These are phyloP conservation scores for apple (Malus domestica) DNA, from an alignment of 306 rosid species.

Conservation along the genomic window ASM211411v1 NC_041798.1:27080001-27080500, in stretches of 20 bases:
- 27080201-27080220: background rate
- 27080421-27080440: background rate
- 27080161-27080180: too few species aligned
- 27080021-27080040: too few species aligned
- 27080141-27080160: too few species aligned
- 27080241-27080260: too few species aligned
- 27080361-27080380: background rate
- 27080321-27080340: too few species aligned
- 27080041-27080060: too few species aligned
- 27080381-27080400: background rate
- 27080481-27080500: background rate
- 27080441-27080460: background rate
- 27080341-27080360: background rate
- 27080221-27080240: background rate
- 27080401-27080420: background rate
- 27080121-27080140: too few species aligned
- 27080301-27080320: background rate
- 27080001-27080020: accelerated
- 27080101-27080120: too few species aligned
- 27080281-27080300: background rate
- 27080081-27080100: too few species aligned
- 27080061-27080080: too few species aligned
- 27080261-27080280: too few species aligned
- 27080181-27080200: too few species aligned
- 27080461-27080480: background rate